These are phyloP conservation scores for Globisporangium alternatum DNA, from an alignment of 352 stramenopile genomes.

Conservation along the genomic window DNA sequence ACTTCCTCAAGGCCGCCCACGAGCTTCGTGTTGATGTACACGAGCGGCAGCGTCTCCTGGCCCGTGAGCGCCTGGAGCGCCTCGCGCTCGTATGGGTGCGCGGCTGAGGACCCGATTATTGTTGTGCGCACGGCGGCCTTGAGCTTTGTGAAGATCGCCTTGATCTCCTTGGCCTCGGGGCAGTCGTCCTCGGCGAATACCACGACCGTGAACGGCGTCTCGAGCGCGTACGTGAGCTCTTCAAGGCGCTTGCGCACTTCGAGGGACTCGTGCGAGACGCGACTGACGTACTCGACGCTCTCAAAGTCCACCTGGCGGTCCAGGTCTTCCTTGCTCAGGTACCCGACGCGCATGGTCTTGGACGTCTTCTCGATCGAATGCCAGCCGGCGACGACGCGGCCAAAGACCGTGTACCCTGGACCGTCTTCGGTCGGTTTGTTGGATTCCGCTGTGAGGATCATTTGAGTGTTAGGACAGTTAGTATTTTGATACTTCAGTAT, in stretches of 20 bases:
- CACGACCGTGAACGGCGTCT: conserved; percentile 86
- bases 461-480: neutral
- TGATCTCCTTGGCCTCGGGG: conserved; percentile 88
- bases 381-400: conserved; percentile 72
- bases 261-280: conserved; percentile 54
- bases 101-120: conserved; percentile 51
- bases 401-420: conserved; percentile 80
- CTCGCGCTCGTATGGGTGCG: conserved; percentile 67
- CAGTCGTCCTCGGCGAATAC: conserved; percentile 95
- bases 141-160: conserved; percentile 76
- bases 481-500: neutral
- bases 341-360: conserved; percentile 68
- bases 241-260: conserved; percentile 61
- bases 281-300: conserved; percentile 63
- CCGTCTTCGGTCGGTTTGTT: conserved; percentile 63
- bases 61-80: conserved; percentile 88
- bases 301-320: conserved; percentile 68
- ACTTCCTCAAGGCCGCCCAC: conserved; percentile 93
- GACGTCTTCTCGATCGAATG: conserved; percentile 73
- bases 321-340: conserved; percentile 62
- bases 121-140: conserved; percentile 52
- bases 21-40: conserved; percentile 94
- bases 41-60: conserved; percentile 91
- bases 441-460: conserved; percentile 22
- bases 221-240: conserved; percentile 66